These are phyloP conservation scores for Paraleonurus japonicus DNA, from an alignment of 257 asterid species.

Conservation along the genomic window DNA sequence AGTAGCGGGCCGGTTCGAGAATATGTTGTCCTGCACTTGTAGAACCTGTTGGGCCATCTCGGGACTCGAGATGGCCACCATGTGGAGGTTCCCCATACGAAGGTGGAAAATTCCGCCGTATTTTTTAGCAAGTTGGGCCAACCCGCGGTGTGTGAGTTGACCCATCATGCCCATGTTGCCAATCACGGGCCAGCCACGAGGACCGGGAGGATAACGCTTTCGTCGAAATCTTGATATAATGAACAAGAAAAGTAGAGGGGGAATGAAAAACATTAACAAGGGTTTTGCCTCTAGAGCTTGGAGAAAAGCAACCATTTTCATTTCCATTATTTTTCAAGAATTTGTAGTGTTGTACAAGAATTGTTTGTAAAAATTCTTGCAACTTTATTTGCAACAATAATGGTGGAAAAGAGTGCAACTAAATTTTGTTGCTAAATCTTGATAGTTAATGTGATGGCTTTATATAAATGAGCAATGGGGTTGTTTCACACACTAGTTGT, in stretches of 20 bases:
- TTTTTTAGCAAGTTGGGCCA: slow-evolving; percentile 55
- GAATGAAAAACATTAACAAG: slow-evolving; percentile 23
- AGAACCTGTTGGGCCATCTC: slow-evolving; percentile 75
- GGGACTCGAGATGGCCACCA: slow-evolving; percentile 74
- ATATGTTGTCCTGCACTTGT: slow-evolving; percentile 78
- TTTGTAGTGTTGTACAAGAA: too few relatives aligned
- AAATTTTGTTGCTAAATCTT: slow-evolving; percentile 21
- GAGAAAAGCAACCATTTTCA: slow-evolving; percentile 11
- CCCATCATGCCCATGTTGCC: slow-evolving; percentile 73
- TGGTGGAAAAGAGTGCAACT: slow-evolving; percentile 19
- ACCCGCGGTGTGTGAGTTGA: slow-evolving; percentile 74
- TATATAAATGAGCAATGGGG: slow-evolving; percentile 19
- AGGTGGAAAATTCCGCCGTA: slow-evolving; percentile 86
- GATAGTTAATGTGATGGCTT: slow-evolving; percentile 12
- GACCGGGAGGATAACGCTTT: slow-evolving; percentile 80
- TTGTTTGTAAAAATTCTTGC: background rate
- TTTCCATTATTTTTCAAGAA: slow-evolving; percentile 19
- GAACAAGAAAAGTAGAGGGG: slow-evolving; percentile 36
- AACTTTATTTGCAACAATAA: background rate
- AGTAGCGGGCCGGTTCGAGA: slow-evolving; percentile 86
- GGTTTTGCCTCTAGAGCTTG: slow-evolving; percentile 31
- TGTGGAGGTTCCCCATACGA: slow-evolving; percentile 62
- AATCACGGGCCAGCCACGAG: slow-evolving; percentile 71
- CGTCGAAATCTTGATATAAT: slow-evolving; percentile 34
- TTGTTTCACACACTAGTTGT: background rate